These are phyloP conservation scores for Ophiocytium majus DNA, from an alignment of 352 stramenopile genomes.

Conservation along the genomic window DNA sequence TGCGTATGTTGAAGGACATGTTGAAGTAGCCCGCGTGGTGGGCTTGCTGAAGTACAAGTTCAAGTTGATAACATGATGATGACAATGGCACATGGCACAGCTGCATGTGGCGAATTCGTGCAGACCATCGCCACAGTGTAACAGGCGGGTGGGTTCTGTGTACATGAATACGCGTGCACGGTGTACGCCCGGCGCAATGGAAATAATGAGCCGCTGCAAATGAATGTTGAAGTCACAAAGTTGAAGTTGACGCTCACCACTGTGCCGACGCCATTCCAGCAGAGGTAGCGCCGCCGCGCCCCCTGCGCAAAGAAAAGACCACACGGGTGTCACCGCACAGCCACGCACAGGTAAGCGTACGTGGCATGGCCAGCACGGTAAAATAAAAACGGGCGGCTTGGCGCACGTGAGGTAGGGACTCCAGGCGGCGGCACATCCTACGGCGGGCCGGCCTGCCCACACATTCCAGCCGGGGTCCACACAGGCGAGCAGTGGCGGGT, in stretches of 20 bases:
- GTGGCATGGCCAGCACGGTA: not conserved
- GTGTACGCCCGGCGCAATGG: not conserved
- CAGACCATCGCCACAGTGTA: not conserved
- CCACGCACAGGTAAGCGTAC: not conserved
- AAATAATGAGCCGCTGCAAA: not conserved
- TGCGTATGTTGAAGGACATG: too few relatives aligned
- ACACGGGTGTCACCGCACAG: not conserved
- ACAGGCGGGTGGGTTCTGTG: not conserved
- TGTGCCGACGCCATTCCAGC: constrained; percentile 46
- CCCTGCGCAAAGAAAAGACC: not conserved
- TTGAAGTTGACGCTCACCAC: constrained; percentile 25
- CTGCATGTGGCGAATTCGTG: not conserved
- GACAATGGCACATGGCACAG: not conserved
- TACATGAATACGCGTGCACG: not conserved
- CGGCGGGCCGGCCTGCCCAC: not conserved
- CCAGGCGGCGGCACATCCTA: not conserved
- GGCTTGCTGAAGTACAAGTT: too few relatives aligned
- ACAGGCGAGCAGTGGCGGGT: too few relatives aligned
- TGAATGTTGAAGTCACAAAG: not conserved
- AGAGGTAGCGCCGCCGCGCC: constrained; percentile 27
- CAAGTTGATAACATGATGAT: too few relatives aligned
- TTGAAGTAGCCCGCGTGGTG: too few relatives aligned
- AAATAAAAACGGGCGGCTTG: not conserved
- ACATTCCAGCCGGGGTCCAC: not conserved
- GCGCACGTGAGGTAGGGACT: too few relatives aligned